These are phyloP conservation scores for Podaxis sp. DNA, from an alignment of 768 basidiomycete species.

Conservation along the genomic window DNA sequence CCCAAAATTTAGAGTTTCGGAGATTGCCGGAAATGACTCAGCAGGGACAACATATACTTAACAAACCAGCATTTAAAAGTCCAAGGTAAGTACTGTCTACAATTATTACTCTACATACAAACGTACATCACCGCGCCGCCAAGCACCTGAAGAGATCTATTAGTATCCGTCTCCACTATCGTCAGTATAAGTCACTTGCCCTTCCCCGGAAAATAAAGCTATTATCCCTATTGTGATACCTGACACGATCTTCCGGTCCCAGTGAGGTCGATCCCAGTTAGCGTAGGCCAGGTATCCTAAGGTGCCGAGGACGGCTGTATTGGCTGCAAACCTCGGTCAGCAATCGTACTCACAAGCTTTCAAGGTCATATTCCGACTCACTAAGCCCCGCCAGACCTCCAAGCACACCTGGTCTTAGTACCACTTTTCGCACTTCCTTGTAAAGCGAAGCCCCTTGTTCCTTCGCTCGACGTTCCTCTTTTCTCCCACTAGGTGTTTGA, in stretches of 20 bases:
- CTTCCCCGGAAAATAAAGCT: slow-evolving; percentile 64
- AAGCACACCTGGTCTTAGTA: slow-evolving; percentile 64
- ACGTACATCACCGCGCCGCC: neutral
- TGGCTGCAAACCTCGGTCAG: slow-evolving; percentile 40
- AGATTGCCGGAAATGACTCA: neutral
- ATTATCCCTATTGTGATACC: slow-evolving; percentile 58
- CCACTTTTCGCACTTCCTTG: slow-evolving; percentile 49
- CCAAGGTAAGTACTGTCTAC: neutral
- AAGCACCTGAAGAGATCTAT: neutral
- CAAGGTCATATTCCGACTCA: slow-evolving; percentile 31
- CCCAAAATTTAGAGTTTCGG: slow-evolving; percentile 17
- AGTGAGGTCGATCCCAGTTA: slow-evolving; percentile 61
- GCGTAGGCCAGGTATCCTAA: slow-evolving; percentile 64
- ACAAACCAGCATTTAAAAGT: neutral
- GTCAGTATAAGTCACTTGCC: slow-evolving; percentile 39
- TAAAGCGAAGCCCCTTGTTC: slow-evolving; percentile 58
- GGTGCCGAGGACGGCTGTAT: slow-evolving; percentile 59
- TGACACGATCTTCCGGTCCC: slow-evolving; percentile 65
- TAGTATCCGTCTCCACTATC: neutral
- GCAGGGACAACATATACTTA: no score
- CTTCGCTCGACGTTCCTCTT: slow-evolving; percentile 55
- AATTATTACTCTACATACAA: neutral
- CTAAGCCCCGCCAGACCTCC: slow-evolving; percentile 63
- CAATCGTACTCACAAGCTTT: neutral
- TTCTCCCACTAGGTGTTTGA: slow-evolving; percentile 56